Evolutionary conservation across 805 yeast genomes (phyloP), one percentile per base, ranked within the genome.

Genomic region (Pichia californica): DNA sequence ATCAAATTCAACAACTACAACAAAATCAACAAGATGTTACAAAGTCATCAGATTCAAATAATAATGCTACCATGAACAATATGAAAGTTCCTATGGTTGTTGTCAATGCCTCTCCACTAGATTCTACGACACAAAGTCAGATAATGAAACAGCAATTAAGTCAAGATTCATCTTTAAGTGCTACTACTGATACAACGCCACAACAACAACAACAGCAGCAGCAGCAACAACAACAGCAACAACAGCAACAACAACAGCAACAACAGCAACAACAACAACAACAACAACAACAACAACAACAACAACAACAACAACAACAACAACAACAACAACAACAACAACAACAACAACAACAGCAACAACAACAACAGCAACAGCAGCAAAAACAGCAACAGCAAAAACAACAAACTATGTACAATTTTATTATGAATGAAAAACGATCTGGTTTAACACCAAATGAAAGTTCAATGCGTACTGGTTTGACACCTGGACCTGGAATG

Each of bases 371-470:
- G 10, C 43, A 34, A 19, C 16, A 20, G 5, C 16, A 27, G 34
- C 48, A 35, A 27, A 48, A 42, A 34, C 49, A 44, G 28, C 46
- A 49, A 11, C 54, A 48, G 30, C 53, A 49, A 20, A 54, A 50
- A 44, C 52, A 47, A 20, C 59, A 53, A 26, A 49, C 58, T 27
- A 32, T 59, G 21, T 45, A 42, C 26, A 50, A 46, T 23, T 44
- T 52, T 49, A 49, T 60, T 13, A 46, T 51, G 43, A 59, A 55
- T 48, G 54, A 61, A 18, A 57, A 66, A 30, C 67, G 76, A 48
- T 59, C 85, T 0, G 91, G 88, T 0, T 66, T 86, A 36, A 81
- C 88, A 0, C 93, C 93, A 3, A 83, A 80, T 59, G 94, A 85
- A 56, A 76, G 87, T 5, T 73, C 79, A 39, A 52, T 86, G 39